These are phyloP conservation scores for Oryza coarctata DNA, from an alignment of 176 grass and related monocot species.

Conservation along the genomic window DNA sequence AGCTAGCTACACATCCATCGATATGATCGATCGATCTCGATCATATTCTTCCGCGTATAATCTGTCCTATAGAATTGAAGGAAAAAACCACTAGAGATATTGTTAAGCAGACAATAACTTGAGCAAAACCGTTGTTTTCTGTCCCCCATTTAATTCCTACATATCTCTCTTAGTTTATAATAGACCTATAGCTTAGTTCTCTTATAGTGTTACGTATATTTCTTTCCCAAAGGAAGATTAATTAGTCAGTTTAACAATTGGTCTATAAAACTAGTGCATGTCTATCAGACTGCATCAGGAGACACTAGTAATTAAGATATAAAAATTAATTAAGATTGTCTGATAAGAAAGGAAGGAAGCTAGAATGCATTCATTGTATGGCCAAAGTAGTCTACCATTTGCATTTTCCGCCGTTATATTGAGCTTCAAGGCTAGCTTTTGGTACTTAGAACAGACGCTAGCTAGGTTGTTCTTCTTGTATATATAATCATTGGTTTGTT, in stretches of 20 bases:
- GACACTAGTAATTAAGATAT: neutral
- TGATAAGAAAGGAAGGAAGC: neutral
- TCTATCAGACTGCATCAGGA: neutral
- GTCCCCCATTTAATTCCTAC: neutral
- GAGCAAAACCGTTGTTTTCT: neutral
- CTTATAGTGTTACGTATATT: neutral
- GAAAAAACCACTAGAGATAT: neutral
- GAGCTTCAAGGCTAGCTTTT: conserved; percentile 12
- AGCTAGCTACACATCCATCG: neutral
- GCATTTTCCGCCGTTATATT: conserved; percentile 24
- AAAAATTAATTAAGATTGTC: neutral
- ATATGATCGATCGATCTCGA: neutral
- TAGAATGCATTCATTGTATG: neutral
- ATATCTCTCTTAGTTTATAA: neutral
- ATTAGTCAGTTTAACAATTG: neutral
- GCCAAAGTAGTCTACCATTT: neutral
- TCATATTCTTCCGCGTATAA: neutral
- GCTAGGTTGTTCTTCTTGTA: neutral
- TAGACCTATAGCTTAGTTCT: neutral
- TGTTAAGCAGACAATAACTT: neutral
- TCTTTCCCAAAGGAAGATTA: neutral
- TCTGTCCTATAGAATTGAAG: neutral
- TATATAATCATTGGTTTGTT: conserved; percentile 3
- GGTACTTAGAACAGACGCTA: conserved; percentile 22
- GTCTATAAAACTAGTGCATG: neutral